Evolutionary conservation across 768 basidiomycete genomes (phyloP), one percentile per base, ranked within the genome.

Genomic region (Hygrocybe coccinea): DNA sequence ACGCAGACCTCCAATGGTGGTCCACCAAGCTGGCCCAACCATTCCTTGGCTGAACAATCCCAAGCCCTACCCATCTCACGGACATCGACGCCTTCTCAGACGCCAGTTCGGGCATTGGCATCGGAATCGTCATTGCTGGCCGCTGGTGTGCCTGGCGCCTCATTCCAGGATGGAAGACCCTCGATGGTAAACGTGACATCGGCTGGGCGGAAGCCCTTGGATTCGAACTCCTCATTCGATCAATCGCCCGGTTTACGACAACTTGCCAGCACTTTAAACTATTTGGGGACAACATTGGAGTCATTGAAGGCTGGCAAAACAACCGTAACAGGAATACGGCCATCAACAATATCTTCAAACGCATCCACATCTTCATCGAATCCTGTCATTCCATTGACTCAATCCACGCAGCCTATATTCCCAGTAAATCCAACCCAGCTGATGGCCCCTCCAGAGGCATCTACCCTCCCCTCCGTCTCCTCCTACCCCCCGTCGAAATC

Each of bases 181-280:
- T 41, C 10, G 19, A 65, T 19, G 43, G 63, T 0, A 15, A 19
- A n/a, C 38, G 68, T 1, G 74, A 79, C 55, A 81, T 80, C 52
- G 63, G 63, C 0, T 81, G 79, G 77, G 77, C 76, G 0, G 76
- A 82, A 58, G 72, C 72, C 0, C 57, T 79, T 7, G 73, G 74
- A 0, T 73, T 81, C 49, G 66, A 76, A 22, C 59, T 79, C 19
- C 73, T 79, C 33, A 55, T 71, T 19, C 41, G 7, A 1, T 45
- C 64, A 7, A 46, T 69, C 47, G 17, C 62, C 52, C 10, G 15
- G 29, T 12, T 37, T 21, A 24, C 36, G 5, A 15, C 6, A 24
- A 9, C 21, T 5, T 10, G 41, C 17, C 7, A 34, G 2, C 63
- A 69, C 46, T 34, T 66, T 59, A 56, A 52, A 6, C 56, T 73